A percentile compares a stretch with the other conserved stretches of the same genome.
Conservation (phyloP, 306 rosid genomes). For the Rosa persica region DNA sequence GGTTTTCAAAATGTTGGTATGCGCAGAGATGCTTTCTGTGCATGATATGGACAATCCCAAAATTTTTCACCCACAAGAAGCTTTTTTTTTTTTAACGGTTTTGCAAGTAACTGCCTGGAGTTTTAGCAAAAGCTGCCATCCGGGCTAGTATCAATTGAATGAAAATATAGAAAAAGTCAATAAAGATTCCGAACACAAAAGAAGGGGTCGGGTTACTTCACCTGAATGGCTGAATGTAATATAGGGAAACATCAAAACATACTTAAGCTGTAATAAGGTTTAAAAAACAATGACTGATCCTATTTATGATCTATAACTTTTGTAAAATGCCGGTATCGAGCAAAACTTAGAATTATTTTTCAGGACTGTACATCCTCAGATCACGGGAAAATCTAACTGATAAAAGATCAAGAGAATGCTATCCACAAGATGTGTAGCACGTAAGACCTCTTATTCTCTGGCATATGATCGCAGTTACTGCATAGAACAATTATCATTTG, state of each 20-base stretch:
- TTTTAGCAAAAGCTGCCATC: not conserved
- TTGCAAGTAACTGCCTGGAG: too few relatives aligned
- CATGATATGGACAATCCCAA: too few relatives aligned
- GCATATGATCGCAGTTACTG: slow-evolving; percentile 24
- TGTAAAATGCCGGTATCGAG: slow-evolving; percentile 23
- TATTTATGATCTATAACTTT: slow-evolving; percentile 23
- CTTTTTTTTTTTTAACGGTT: too few relatives aligned
- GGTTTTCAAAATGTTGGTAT: too few relatives aligned
- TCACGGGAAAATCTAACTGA: slow-evolving; percentile 35
- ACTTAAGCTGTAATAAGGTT: not conserved
- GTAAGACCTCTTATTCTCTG: slow-evolving; percentile 48
- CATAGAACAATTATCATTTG: slow-evolving; percentile 30
- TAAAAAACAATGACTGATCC: slow-evolving; percentile 19
- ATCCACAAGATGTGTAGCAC: slow-evolving; percentile 37
- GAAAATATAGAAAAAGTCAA: not conserved
- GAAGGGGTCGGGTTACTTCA: not conserved
- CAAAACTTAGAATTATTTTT: slow-evolving; percentile 23
- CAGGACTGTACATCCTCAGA: slow-evolving; percentile 40
- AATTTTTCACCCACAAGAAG: too few relatives aligned
- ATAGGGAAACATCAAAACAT: not conserved
- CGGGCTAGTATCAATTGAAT: not conserved
- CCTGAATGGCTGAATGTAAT: not conserved
- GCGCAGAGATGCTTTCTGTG: too few relatives aligned
- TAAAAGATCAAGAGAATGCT: slow-evolving; percentile 32
- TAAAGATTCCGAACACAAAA: not conserved